Evolutionary conservation across 1,284 basidiomycete species (phyloP), one percentile per base, ranked within the genome.

Genomic region (Gymnopus androsaceus): DNA sequence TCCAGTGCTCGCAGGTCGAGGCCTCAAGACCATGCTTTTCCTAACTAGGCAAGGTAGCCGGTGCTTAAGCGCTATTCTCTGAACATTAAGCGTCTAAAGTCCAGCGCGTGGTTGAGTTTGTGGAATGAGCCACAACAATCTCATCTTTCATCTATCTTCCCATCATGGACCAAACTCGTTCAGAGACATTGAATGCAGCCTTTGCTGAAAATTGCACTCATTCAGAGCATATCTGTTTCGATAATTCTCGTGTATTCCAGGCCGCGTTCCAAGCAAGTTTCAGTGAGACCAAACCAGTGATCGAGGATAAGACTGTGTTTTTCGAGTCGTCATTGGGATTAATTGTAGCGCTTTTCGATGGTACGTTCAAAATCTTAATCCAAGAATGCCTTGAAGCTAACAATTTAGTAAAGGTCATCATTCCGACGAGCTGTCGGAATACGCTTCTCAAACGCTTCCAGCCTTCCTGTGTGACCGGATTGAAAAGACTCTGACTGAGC

Each of bases 261-360:
- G 23, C 17, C 15, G 36, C 15, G 19, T 40, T 41, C 25, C 51
- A 53, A 19, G 23, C 51, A 7, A 40, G 25, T 4, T 34, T 51
- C 6, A 28, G 25, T 7, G 51, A 45, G 21, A 40, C 54, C 2
- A 50, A 36, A 46, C 45, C 30, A 12, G 50, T 47, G 15, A 37
- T 19, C 27, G 53, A 60, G 28, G 59, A 60, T 40, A 49, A 56
- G 25, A 57, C 45, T 4, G 30, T 25, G 7, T 31, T 60, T 14
- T 19, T 46, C 8, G 48, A 48, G 8, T 58, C 42, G 14, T 41
- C 49, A 12, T 40, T 23, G 23, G 59, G 56, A 7, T 51, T 40
- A 4, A 55, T 60, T 25, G 37, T 60, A 7, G 53, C 56, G 7
- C 44, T 60, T 11, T 60, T 60, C 36, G 56, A 60, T 37, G 59